A percentile compares a stretch with the other conserved stretches of the same genome.
Evolutionary conservation across 306 rosid genomes (phyloP).

Genomic region (Rosa chinensis): DNA sequence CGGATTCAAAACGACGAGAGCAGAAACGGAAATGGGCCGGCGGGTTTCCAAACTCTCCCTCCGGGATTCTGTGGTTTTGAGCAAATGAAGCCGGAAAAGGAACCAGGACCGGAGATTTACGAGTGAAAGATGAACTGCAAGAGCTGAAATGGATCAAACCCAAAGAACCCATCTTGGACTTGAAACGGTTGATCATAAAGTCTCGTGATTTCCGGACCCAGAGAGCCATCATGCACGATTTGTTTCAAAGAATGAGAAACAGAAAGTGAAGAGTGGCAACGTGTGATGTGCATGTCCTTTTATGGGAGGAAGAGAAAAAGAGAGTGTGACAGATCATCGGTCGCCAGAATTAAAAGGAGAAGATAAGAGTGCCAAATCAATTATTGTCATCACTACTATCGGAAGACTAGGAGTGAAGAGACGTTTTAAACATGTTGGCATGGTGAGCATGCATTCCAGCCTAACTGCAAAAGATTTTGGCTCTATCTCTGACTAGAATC

Average conservation of each 20-base stretch:
- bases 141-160: constrained; percentile 11
- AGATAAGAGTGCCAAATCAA: constrained; percentile 23
- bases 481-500: no score
- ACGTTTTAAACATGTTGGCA: not conserved
- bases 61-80: constrained; percentile 19
- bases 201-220: constrained; percentile 40
- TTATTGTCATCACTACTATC: not conserved
- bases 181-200: constrained; percentile 35
- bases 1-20: constrained; percentile 47
- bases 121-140: constrained; percentile 16
- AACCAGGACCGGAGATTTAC: constrained; percentile 3
- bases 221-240: constrained; percentile 35
- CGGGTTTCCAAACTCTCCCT: not conserved
- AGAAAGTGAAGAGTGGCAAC: not conserved
- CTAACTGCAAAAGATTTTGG: not conserved
- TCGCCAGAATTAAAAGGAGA: not conserved
- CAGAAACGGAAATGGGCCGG: constrained; percentile 34
- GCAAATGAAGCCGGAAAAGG: not conserved
- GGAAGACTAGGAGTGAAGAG: not conserved
- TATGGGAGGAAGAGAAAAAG: not conserved
- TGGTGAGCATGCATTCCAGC: not conserved
- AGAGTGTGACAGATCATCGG: not conserved
- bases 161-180: constrained; percentile 32
- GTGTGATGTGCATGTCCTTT: no score
- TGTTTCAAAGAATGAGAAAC: not conserved